Conservation (phyloP, 2,329 filamentous ascomycete species). For the Dactylellina leptospora region DNA sequence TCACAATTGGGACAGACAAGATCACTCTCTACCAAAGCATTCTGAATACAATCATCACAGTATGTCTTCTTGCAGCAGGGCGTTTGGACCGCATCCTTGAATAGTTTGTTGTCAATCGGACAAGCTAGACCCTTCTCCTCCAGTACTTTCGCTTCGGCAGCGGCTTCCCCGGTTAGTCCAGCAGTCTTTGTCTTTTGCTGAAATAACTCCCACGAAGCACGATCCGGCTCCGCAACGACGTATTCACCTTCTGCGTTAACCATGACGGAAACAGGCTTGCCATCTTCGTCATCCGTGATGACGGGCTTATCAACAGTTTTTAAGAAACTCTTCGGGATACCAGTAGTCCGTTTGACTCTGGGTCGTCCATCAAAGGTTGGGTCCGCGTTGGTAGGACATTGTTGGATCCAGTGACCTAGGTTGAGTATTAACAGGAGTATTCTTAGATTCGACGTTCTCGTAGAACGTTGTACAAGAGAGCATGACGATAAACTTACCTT, state of each 20-base stretch:
- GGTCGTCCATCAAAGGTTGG: conserved; percentile 93
- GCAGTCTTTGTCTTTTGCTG: conserved; percentile 82
- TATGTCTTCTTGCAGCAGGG: conserved; percentile 98
- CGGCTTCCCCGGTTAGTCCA: conserved; percentile 81
- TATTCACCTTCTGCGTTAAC: conserved; percentile 97
- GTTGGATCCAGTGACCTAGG: conserved; percentile 92
- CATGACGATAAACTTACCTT: conserved; percentile 66
- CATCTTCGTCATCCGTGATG: conserved; percentile 79
- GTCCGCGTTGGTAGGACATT: conserved; percentile 97
- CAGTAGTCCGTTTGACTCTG: conserved; percentile 93
- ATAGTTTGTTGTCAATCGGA: conserved; percentile 95
- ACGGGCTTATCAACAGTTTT: conserved; percentile 94
- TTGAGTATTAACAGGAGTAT: conserved; percentile 57
- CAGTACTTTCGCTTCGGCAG: conserved; percentile 66
- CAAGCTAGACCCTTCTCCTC: conserved; percentile 80
- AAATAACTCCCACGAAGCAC: conserved; percentile 95
- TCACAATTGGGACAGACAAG: conserved; percentile 93
- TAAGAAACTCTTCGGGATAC: conserved; percentile 92
- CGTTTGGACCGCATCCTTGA: conserved; percentile 98
- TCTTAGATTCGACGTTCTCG: conserved; percentile 3
- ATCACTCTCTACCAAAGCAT: conserved; percentile 97
- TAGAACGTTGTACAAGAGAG: conserved; percentile 25
- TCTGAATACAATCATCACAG: conserved; percentile 99
- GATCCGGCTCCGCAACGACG: conserved; percentile 94
- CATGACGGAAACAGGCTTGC: conserved; percentile 87